Evolutionary conservation across 495 filamentous ascomycete species (phyloP), one percentile per base, ranked within the genome.

Genomic region (Aspergillus bridgeri): DNA sequence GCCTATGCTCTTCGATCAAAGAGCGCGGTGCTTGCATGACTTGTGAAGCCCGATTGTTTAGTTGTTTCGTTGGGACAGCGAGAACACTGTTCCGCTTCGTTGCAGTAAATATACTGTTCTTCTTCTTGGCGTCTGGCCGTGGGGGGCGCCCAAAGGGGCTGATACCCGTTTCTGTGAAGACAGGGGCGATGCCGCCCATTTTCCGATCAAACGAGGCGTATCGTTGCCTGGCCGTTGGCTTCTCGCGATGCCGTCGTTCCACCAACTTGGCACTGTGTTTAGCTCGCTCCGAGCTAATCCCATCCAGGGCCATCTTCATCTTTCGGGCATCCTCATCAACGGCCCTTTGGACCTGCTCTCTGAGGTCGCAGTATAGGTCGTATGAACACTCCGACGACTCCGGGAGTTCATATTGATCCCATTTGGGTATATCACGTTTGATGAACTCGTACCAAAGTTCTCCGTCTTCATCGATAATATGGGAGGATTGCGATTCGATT

Each of bases 401-500:
- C 13, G 86, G 88, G 19, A 81, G 54, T 25, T 81, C 77, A 50
- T 78, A 78, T 62, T 82, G 64, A 7, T 84, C 68, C 80, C 83
- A 88, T 43, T 76, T 69, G 3, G 83, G 83, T 54, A 90, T 83
- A 62, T 90, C 85, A 24, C 84, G 79, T 44, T 80, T 82, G 66
- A 92, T 88, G 67, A 91, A 83, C 11, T 79, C 74, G 3, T 77
- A 62, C 89, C 89, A 92, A 46, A 90, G 67, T 62, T 90, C 87
- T 27, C 69, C 75, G 57, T 84, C 79, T 44, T 82, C 74, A 45
- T 78, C 76, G 56, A 70, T 67, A 58, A 91, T 75, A 53, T 91
- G 88, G 5, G 89, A 88, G 9, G 82, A 89, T 57, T 77, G 76
- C 11, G 65, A n/a, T 69, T 91, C 88, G 56, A 91, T 73, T 42